Percentiles rank a stretch among this genome's conserved stretches.
Conservation (phyloP, 208 protist species). For the Jaenimonas drosophilae region DNA sequence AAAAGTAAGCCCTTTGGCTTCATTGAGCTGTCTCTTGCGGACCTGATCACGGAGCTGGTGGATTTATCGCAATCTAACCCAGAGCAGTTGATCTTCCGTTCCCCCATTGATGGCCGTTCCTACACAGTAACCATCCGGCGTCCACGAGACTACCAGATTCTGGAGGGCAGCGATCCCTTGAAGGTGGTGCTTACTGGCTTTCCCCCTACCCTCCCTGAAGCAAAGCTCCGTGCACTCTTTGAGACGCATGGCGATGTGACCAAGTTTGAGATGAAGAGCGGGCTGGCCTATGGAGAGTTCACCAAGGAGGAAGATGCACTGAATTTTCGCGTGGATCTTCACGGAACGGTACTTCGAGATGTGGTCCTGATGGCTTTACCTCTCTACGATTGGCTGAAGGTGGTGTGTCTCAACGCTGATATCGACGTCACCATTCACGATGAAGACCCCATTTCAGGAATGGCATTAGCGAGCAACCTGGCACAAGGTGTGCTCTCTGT, state of each 20-base stretch:
- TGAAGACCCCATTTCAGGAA: slow-evolving; percentile 62
- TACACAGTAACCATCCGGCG: slow-evolving; percentile 60
- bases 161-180: slow-evolving; percentile 37
- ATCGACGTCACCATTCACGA: slow-evolving; percentile 67
- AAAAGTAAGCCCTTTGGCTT: slow-evolving; percentile 75
- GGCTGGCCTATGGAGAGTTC: slow-evolving; percentile 75
- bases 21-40: slow-evolving; percentile 65
- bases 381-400: slow-evolving; percentile 72
- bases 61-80: slow-evolving; percentile 30
- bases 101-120: slow-evolving; percentile 21
- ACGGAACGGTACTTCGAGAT: slow-evolving; percentile 56
- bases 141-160: slow-evolving; percentile 49
- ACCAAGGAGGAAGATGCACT: slow-evolving; percentile 28
- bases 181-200: slow-evolving; percentile 77
- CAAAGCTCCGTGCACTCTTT: slow-evolving; percentile 35
- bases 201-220: slow-evolving; percentile 36
- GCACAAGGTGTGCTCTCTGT: slow-evolving; percentile 2
- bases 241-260: slow-evolving; percentile 51
- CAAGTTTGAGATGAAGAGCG: slow-evolving; percentile 53
- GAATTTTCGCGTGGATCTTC: slow-evolving; percentile 58
- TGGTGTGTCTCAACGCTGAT: slow-evolving; percentile 37
- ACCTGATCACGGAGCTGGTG: slow-evolving; percentile 76
- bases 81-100: slow-evolving; percentile 49
- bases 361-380: slow-evolving; percentile 53
- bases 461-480: slow-evolving; percentile 25